phyloP scores from a whole-genome alignment of 2,329 filamentous ascomycete genomes.

The Aspergillus sergii region DNA sequence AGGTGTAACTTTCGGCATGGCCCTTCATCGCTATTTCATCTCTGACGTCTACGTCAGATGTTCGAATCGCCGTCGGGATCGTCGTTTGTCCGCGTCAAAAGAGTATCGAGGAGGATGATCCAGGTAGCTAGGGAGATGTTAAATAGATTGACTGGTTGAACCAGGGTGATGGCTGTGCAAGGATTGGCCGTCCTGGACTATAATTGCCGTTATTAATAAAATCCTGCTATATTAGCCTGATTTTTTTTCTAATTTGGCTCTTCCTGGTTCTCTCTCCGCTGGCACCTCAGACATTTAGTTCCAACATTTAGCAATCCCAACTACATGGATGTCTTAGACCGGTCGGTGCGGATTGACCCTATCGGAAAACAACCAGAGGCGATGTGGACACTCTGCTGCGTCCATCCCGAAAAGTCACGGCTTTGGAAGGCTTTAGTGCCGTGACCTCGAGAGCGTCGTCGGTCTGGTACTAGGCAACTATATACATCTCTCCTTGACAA shows the following conservation, averaged over 20 bases:
- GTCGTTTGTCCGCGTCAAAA: background rate
- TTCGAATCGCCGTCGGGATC: background rate
- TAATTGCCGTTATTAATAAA: conserved; percentile 1
- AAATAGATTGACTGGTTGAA: background rate
- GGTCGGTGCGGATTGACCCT: conserved; percentile 12
- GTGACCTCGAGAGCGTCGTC: background rate
- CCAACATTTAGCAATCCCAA: background rate
- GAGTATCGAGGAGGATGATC: background rate
- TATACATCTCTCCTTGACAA: background rate
- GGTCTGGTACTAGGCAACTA: background rate
- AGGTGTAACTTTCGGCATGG: background rate
- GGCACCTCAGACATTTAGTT: background rate
- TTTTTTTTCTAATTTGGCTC: background rate
- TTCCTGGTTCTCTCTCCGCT: background rate
- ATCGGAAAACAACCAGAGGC: conserved; percentile 13
- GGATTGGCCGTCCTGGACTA: background rate
- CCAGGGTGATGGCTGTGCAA: conserved; percentile 1
- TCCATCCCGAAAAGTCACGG: conserved; percentile 5
- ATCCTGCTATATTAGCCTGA: background rate
- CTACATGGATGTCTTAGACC: conserved; percentile 10
- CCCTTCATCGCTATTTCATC: background rate
- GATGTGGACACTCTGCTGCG: conserved; percentile 6
- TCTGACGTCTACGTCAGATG: conserved; percentile 3
- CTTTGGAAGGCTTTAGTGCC: background rate
- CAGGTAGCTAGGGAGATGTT: background rate